Conservation (phyloP, 2,329 filamentous ascomycete genomes). For the Colletotrichum melonis region DNA sequence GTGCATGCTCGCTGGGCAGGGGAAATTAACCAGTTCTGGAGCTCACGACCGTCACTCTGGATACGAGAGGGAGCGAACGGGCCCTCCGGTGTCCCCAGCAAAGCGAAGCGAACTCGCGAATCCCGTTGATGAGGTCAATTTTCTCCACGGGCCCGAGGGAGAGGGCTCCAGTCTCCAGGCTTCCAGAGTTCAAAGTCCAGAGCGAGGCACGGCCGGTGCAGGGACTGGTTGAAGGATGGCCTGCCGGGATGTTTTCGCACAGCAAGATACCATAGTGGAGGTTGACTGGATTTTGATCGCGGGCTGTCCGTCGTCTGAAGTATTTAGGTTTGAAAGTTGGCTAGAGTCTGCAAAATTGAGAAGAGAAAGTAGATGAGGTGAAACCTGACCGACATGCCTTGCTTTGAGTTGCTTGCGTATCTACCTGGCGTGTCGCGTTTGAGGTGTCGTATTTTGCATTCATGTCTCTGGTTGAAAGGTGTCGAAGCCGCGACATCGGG, state of each 20-base stretch:
- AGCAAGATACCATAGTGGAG: not conserved
- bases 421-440: slow-evolving; percentile 27
- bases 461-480: not conserved
- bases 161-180: not conserved
- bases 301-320: slow-evolving; percentile 8
- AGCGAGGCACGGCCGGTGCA: not conserved
- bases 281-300: not conserved
- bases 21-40: slow-evolving; percentile 24
- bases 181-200: not conserved
- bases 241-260: not conserved
- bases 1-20: slow-evolving; percentile 5
- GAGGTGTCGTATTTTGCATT: slow-evolving; percentile 10
- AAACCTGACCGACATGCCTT: slow-evolving; percentile 19
- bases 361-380: not conserved
- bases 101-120: slow-evolving; percentile 11
- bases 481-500: not conserved
- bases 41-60: slow-evolving; percentile 23
- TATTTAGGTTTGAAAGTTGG: not conserved
- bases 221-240: not conserved
- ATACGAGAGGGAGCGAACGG: slow-evolving; percentile 29
- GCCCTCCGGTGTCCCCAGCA: slow-evolving; percentile 14
- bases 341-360: not conserved
- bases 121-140: slow-evolving; percentile 14
- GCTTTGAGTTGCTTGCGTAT: slow-evolving; percentile 12
- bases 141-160: not conserved